These are phyloP conservation scores for Penicillium sp. DNA, from an alignment of 2,329 filamentous ascomycete genomes.

Conservation along the genomic window DNA sequence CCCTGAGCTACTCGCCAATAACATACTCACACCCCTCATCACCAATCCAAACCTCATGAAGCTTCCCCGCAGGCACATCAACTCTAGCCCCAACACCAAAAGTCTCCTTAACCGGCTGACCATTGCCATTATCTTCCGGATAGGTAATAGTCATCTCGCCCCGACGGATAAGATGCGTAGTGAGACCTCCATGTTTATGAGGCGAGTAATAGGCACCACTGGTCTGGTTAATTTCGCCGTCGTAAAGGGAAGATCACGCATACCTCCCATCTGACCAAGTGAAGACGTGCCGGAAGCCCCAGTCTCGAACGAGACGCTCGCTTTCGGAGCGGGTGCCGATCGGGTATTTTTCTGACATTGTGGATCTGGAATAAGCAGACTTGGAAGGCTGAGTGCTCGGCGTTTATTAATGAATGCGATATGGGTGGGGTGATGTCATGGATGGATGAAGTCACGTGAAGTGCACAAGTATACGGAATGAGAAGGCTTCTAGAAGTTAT, in stretches of 20 bases:
- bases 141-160: conserved; percentile 57
- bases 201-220: conserved; percentile 59
- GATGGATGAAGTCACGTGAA: conserved; percentile 1
- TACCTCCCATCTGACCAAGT: conserved; percentile 59
- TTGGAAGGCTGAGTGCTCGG: neutral
- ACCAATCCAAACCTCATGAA: conserved; percentile 61
- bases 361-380: neutral
- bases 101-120: conserved; percentile 42
- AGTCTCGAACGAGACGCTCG: conserved; percentile 52
- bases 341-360: conserved; percentile 30
- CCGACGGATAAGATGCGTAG: conserved; percentile 57
- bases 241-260: neutral
- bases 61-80: conserved; percentile 54
- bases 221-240: neutral
- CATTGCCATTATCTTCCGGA: conserved; percentile 46
- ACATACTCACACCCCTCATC: conserved; percentile 57
- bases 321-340: conserved; percentile 44
- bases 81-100: conserved; percentile 53
- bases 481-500: neutral
- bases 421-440: conserved; percentile 4
- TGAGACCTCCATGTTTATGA: conserved; percentile 53
- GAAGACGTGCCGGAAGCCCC: conserved; percentile 59
- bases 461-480: neutral
- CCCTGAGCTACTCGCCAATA: conserved; percentile 49
- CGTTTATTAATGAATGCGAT: neutral